Evolutionary conservation across 78 protist genomes (phyloP).

Genomic region (Dictyostelium firmibasis): DNA sequence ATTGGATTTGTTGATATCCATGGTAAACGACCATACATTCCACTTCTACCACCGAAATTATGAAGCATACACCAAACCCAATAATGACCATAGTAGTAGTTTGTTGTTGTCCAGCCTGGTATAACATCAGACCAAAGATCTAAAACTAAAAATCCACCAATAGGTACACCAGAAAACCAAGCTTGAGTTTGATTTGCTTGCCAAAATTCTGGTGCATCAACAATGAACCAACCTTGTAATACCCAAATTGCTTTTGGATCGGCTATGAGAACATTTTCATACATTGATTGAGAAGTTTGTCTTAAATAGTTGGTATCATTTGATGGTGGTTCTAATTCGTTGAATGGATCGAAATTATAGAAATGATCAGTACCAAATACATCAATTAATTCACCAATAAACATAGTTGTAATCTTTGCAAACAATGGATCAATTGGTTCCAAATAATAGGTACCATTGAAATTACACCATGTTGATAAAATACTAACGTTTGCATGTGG

Average conservation of each 20-base stretch:
- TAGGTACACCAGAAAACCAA: conserved; percentile 85
- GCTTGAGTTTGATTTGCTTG: conserved; percentile 62
- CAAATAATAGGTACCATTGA: conserved; percentile 64
- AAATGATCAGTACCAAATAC: conserved; percentile 88
- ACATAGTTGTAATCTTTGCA: conserved; percentile 57
- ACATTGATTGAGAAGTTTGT: conserved; percentile 9
- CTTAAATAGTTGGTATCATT: conserved; percentile 26
- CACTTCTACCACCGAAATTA: conserved; percentile 89
- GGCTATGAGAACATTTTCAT: conserved; percentile 25
- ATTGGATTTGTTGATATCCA: conserved; percentile 72
- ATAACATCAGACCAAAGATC: conserved; percentile 88
- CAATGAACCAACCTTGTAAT: conserved; percentile 91
- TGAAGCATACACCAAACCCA: conserved; percentile 88
- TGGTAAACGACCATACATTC: conserved; percentile 84
- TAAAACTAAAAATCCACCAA: conserved; percentile 70
- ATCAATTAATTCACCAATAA: conserved; percentile 11
- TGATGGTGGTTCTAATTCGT: conserved; percentile 86
- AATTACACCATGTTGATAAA: conserved; percentile 68
- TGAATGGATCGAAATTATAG: conserved; percentile 91
- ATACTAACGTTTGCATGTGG: conserved; percentile 78
- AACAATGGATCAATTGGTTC: conserved; percentile 86
- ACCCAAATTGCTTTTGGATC: conserved; percentile 93
- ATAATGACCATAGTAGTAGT: conserved; percentile 83
- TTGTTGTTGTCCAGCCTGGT: conserved; percentile 80
- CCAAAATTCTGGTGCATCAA: conserved; percentile 82